Conservation (phyloP, 495 filamentous ascomycete genomes). For the Terfezia boudieri region DNA sequence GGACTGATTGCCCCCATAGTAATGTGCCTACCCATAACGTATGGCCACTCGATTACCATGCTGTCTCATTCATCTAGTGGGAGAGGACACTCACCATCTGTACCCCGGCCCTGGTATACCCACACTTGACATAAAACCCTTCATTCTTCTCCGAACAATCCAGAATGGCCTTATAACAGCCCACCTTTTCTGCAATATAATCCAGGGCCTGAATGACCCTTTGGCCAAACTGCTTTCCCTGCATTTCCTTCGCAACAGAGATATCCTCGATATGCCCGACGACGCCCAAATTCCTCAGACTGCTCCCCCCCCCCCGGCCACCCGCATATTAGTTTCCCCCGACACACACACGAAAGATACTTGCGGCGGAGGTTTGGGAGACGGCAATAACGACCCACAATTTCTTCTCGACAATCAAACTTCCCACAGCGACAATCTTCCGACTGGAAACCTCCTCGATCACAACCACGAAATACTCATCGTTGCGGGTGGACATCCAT, state of each 20-base stretch:
- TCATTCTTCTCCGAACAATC: constrained; percentile 72
- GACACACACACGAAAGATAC: background rate
- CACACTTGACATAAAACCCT: constrained; percentile 97
- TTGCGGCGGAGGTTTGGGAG: background rate
- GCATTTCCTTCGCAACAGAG: constrained; percentile 76
- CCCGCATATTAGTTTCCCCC: background rate
- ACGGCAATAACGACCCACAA: constrained; percentile 30
- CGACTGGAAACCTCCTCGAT: constrained; percentile 43
- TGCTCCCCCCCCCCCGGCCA: constrained; percentile 21
- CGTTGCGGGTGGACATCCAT: constrained; percentile 57
- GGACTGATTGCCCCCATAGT: constrained; percentile 10
- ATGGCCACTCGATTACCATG: background rate
- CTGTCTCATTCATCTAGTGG: background rate
- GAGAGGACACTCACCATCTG: constrained; percentile 44
- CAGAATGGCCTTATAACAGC: constrained; percentile 34
- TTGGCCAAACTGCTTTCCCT: constrained; percentile 88
- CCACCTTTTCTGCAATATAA: constrained; percentile 21
- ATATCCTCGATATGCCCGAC: constrained; percentile 99
- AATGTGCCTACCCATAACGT: constrained; percentile 9
- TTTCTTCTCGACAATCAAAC: constrained; percentile 65
- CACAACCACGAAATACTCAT: constrained; percentile 66
- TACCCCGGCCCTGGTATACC: constrained; percentile 74
- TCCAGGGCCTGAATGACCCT: constrained; percentile 88
- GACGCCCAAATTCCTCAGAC: constrained; percentile 46
- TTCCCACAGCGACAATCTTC: constrained; percentile 66